These are phyloP conservation scores for Curvularia sp. DNA, from an alignment of 2,329 filamentous ascomycete species.

Conservation along the genomic window DNA sequence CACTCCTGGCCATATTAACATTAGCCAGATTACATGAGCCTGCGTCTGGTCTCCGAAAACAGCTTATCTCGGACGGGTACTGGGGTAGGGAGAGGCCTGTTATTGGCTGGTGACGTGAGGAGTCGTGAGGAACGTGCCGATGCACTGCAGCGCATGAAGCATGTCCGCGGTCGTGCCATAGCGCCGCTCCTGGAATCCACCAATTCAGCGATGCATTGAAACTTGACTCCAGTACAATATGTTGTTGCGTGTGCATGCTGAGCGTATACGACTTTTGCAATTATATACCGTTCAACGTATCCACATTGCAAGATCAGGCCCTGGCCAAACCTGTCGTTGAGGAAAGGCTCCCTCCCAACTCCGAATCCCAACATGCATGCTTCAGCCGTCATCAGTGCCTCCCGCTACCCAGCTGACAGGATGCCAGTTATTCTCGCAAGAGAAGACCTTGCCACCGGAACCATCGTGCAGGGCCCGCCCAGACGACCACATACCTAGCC, in stretches of 20 bases:
- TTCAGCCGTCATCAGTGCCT: slow-evolving; percentile 9
- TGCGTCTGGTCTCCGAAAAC: slow-evolving; percentile 37
- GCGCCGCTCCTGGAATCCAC: slow-evolving; percentile 20
- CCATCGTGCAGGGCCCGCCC: slow-evolving; percentile 33
- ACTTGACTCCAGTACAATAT: not conserved
- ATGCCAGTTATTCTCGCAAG: slow-evolving; percentile 43
- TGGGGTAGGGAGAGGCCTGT: slow-evolving; percentile 31
- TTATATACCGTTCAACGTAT: not conserved
- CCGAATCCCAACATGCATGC: not conserved
- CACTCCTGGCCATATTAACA: slow-evolving; percentile 37
- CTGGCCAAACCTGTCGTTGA: not conserved
- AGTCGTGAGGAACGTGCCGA: slow-evolving; percentile 29
- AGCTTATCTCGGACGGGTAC: slow-evolving; percentile 34
- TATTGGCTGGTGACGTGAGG: slow-evolving; percentile 43
- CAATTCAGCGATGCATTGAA: not conserved
- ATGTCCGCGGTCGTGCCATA: slow-evolving; percentile 24
- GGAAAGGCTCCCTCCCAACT: not conserved
- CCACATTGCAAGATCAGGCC: not conserved
- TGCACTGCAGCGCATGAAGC: slow-evolving; percentile 26
- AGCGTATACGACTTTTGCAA: not conserved
- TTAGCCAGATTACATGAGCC: slow-evolving; percentile 47
- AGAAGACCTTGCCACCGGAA: slow-evolving; percentile 38
- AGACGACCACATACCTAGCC: slow-evolving; percentile 42
- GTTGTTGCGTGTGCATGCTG: not conserved
- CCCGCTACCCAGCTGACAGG: slow-evolving; percentile 25